Conservation (phyloP, 148 eudicot species). For the Chenopodium berlandieri region DNA sequence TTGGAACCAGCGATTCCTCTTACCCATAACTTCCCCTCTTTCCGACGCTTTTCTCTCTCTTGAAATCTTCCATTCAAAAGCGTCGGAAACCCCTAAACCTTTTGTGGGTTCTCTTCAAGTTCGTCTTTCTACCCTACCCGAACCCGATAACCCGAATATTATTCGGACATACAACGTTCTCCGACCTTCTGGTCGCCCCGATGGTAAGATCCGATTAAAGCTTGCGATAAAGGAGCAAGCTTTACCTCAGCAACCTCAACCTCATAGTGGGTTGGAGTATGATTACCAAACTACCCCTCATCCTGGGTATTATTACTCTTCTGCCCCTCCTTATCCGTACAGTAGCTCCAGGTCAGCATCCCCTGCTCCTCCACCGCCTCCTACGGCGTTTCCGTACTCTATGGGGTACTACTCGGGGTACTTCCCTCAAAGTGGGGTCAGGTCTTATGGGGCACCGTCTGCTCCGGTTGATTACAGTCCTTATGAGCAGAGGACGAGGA, state of each 20-base stretch:
- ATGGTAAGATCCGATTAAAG: conserved; percentile 71
- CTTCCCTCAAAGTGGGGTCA: conserved; percentile 22
- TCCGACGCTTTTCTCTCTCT: conserved; percentile 44
- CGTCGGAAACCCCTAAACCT: conserved; percentile 67
- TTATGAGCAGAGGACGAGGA: conserved; percentile 43
- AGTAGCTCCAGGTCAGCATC: conserved; percentile 31
- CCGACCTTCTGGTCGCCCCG: conserved; percentile 79
- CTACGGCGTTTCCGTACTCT: conserved; percentile 21
- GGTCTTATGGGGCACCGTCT: conserved; percentile 50
- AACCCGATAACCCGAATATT: conserved; percentile 32
- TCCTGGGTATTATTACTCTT: conserved; percentile 46
- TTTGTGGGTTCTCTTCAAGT: conserved; percentile 56
- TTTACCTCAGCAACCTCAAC: conserved; percentile 29
- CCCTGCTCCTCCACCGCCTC: conserved; percentile 17
- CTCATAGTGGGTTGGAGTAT: neutral
- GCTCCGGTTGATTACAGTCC: conserved; percentile 64
- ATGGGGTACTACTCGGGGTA: conserved; percentile 26
- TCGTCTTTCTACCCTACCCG: conserved; percentile 41
- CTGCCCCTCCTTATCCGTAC: conserved; percentile 59
- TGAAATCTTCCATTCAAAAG: conserved; percentile 75
- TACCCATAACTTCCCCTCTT: conserved; percentile 42
- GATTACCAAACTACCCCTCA: conserved; percentile 50
- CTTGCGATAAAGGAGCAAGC: conserved; percentile 45
- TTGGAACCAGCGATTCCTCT: conserved; percentile 74
- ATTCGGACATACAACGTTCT: conserved; percentile 41